Evolutionary conservation across 768 basidiomycete genomes (phyloP).

Genomic region (Kwoniella pini): DNA sequence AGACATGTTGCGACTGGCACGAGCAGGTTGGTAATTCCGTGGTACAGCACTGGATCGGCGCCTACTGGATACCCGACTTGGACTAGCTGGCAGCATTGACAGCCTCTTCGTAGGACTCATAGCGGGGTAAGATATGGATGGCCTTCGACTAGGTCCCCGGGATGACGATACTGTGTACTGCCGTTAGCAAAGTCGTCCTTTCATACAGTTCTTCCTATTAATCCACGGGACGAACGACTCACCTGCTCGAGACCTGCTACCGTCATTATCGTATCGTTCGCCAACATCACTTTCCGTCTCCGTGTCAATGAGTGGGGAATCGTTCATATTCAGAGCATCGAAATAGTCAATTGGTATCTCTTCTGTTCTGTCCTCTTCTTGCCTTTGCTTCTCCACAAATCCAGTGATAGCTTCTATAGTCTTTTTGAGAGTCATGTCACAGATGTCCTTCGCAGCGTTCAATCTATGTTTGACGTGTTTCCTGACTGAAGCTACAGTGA

Average conservation of each 20-base stretch:
- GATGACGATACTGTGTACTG: slow-evolving; percentile 33
- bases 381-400: slow-evolving; percentile 86
- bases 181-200: background rate
- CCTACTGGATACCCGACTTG: slow-evolving; percentile 23
- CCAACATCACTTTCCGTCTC: slow-evolving; percentile 38
- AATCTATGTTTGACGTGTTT: slow-evolving; percentile 91
- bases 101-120: slow-evolving; percentile 30
- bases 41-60: slow-evolving; percentile 45
- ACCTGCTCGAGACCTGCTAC: slow-evolving; percentile 24
- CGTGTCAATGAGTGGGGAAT: slow-evolving; percentile 57
- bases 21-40: slow-evolving; percentile 44
- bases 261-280: slow-evolving; percentile 18
- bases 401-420: slow-evolving; percentile 91
- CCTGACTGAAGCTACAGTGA: slow-evolving; percentile 59
- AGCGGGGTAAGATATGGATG: slow-evolving; percentile 45
- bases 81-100: slow-evolving; percentile 40
- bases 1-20: slow-evolving; percentile 29
- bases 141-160: slow-evolving; percentile 40
- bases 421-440: slow-evolving; percentile 92
- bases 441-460: slow-evolving; percentile 89
- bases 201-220: too few species aligned
- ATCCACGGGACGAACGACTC: too few species aligned
- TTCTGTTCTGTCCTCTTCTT: slow-evolving; percentile 35
- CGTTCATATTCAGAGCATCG: slow-evolving; percentile 27
- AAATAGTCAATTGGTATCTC: slow-evolving; percentile 37